phyloP scores from a whole-genome alignment of 495 filamentous ascomycete genomes.

The Hypoxylon subgilvum region DNA sequence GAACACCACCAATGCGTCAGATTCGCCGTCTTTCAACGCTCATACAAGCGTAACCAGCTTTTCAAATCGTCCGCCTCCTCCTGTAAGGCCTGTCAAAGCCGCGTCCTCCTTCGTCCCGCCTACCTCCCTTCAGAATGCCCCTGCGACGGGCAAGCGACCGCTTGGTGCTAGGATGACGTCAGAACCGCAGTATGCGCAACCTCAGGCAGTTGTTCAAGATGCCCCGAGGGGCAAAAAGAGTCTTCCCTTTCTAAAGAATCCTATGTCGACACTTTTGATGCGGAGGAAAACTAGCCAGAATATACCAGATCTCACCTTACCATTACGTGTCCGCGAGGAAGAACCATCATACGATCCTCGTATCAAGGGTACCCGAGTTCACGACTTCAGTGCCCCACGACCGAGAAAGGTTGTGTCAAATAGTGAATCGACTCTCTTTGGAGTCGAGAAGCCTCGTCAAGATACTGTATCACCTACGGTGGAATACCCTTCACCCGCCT shows the following conservation, averaged over 20 bases:
- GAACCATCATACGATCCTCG: slow-evolving; percentile 72
- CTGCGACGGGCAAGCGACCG: slow-evolving; percentile 38
- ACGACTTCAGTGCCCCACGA: slow-evolving; percentile 88
- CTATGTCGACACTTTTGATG: slow-evolving; percentile 53
- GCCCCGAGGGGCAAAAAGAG: slow-evolving; percentile 58
- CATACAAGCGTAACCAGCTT: slow-evolving; percentile 12
- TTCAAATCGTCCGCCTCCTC: slow-evolving; percentile 30
- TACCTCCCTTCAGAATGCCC: slow-evolving; percentile 44
- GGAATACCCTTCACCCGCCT: slow-evolving; percentile 9
- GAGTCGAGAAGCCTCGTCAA: slow-evolving; percentile 23
- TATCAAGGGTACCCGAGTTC: slow-evolving; percentile 82
- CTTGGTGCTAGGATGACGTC: slow-evolving; percentile 46
- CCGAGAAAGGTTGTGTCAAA: slow-evolving; percentile 58
- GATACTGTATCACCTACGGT: slow-evolving; percentile 19
- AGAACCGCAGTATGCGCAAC: slow-evolving; percentile 59
- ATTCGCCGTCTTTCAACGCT: slow-evolving; percentile 26
- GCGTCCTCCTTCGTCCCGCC: slow-evolving; percentile 48
- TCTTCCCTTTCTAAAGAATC: slow-evolving; percentile 57
- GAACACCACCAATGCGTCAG: slow-evolving; percentile 26
- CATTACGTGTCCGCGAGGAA: slow-evolving; percentile 42
- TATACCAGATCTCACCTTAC: slow-evolving; percentile 56
- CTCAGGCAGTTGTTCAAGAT: slow-evolving; percentile 65
- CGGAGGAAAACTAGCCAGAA: slow-evolving; percentile 53
- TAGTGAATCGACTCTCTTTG: slow-evolving; percentile 16
- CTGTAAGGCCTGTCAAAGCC: slow-evolving; percentile 38